A percentile compares a stretch with the other conserved stretches of the same genome.
Conservation (phyloP, 176 grass and related monocot genomes). For the Tillandsia leiboldiana region DNA sequence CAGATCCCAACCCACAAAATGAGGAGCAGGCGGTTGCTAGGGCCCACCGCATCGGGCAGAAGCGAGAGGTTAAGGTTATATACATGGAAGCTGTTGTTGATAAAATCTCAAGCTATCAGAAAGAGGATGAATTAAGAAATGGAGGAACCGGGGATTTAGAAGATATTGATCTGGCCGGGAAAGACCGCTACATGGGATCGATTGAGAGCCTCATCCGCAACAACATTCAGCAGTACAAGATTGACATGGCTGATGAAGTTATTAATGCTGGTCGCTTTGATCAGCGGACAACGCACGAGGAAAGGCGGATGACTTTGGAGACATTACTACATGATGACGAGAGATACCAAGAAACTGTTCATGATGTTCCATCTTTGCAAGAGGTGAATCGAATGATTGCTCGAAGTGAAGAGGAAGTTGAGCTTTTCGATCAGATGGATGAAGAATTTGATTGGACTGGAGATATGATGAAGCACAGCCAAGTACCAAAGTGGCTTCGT, state of each 20-base stretch:
- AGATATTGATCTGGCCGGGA: conserved; percentile 95
- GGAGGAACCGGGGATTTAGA: conserved; percentile 55
- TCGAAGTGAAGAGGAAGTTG: conserved; percentile 67
- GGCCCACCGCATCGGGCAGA: conserved; percentile 97
- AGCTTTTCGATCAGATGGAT: conserved; percentile 99
- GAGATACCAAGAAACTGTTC: conserved; percentile 88
- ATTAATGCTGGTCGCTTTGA: conserved; percentile 99
- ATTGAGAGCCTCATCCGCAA: conserved; percentile 97
- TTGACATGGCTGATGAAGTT: conserved; percentile 99
- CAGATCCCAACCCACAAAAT: conserved; percentile 96
- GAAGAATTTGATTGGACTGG: conserved; percentile 95
- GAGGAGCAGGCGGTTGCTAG: conserved; percentile 98
- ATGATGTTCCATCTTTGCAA: conserved; percentile 95
- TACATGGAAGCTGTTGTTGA: conserved; percentile 97
- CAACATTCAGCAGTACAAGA: conserved; percentile 98
- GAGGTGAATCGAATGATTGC: conserved; percentile 99
- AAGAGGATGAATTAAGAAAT: conserved; percentile 95
- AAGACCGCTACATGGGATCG: conserved; percentile 85
- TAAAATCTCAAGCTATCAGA: conserved; percentile 91
- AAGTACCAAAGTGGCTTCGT: conserved; percentile 93
- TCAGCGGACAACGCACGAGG: conserved; percentile 97
- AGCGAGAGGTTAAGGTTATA: conserved; percentile 98
- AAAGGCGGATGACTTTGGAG: conserved; percentile 90
- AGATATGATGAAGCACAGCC: conserved; percentile 72
- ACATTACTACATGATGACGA: conserved; percentile 95